Base-by-base conservation (phyloP, 805 yeast genomes). In the Saturnispora ahearnii region DNA sequence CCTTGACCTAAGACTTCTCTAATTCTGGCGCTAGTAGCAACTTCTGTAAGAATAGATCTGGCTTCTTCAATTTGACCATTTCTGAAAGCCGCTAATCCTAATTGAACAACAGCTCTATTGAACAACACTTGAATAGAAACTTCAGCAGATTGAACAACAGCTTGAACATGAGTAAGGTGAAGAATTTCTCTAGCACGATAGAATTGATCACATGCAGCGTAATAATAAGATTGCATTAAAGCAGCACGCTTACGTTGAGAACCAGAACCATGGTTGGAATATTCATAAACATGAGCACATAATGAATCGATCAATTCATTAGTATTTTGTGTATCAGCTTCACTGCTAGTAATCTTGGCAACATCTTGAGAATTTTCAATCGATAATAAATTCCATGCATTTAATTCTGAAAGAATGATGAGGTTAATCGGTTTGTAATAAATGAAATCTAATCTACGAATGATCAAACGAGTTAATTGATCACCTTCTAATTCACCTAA, bases 1-100 rank as follows among this genome's bases (percentile, higher is more conserved):
- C 95, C 95, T 73, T 91, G 99, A 53, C 97, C 98, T 55, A 93
- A 77, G 53, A 93, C 77, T 71, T 93, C 99, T 74, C 87, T 89
- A 61, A 86, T 81, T 62, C 95, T 81, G 56, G 82, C 81, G 40
- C 95, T 82, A 50, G 88, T 83, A 55, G 91, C 87, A 61, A 93
- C 78, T 70, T 93, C 99, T 62, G 82, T 85, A 58, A 93, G 75
- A 46, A 84, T 76, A 72, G 87, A 93, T 68, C 87, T 95, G 51
- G 93, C 75, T 65, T 93, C 98, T 59, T 76, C 78, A 60, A 90
- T 80, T 58, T 85, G 76, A 22, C 98, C 97, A 47, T 78, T 70
- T 67, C 96, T 82, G 82, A 93, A 93, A 13, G 99, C 98, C 66
- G 95, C 82, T 57, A 93, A 77, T 52, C 99, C 99, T 55, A 95